These are phyloP conservation scores for Neoarthrinium moseri DNA, from an alignment of 2,329 filamentous ascomycete species.

Conservation along the genomic window DNA sequence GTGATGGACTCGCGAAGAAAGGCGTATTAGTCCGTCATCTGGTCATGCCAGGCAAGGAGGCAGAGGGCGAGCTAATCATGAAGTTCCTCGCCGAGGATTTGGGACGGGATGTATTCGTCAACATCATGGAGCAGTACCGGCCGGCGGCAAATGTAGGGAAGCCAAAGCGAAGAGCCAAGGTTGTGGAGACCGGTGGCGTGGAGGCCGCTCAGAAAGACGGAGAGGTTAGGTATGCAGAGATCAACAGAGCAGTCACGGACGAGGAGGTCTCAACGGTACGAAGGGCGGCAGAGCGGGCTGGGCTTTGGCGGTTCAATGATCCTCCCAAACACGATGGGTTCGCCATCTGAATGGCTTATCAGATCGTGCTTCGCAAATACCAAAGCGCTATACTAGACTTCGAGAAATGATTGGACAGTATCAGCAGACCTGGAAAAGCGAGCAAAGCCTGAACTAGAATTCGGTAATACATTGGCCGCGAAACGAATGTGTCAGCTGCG, in stretches of 20 bases:
- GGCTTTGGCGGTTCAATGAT: slow-evolving; percentile 79
- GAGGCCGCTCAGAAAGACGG: slow-evolving; percentile 27
- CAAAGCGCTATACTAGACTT: too few relatives aligned
- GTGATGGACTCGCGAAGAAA: slow-evolving; percentile 76
- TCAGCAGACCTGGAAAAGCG: too few relatives aligned
- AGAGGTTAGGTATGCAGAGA: slow-evolving; percentile 68
- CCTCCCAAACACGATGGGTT: slow-evolving; percentile 51
- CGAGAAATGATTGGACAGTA: background rate
- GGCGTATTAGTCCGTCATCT: slow-evolving; percentile 76
- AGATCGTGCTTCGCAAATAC: too few relatives aligned
- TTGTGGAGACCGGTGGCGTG: slow-evolving; percentile 20
- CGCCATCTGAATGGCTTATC: slow-evolving; percentile 44
- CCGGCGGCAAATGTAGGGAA: slow-evolving; percentile 82
- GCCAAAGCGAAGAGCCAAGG: slow-evolving; percentile 38
- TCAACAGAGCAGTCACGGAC: slow-evolving; percentile 68
- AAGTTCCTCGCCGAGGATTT: slow-evolving; percentile 72
- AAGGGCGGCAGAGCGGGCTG: slow-evolving; percentile 66
- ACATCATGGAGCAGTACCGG: slow-evolving; percentile 88
- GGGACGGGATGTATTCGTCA: slow-evolving; percentile 73
- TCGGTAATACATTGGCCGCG: too few relatives aligned
- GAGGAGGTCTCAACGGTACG: slow-evolving; percentile 67
- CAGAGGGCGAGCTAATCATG: slow-evolving; percentile 73
- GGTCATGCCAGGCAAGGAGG: slow-evolving; percentile 79
- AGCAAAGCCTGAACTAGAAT: too few relatives aligned
- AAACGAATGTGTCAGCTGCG: too few relatives aligned